phyloP scores from a whole-genome alignment of 2,329 filamentous ascomycete genomes.

The Penicillium corylophilum region DNA sequence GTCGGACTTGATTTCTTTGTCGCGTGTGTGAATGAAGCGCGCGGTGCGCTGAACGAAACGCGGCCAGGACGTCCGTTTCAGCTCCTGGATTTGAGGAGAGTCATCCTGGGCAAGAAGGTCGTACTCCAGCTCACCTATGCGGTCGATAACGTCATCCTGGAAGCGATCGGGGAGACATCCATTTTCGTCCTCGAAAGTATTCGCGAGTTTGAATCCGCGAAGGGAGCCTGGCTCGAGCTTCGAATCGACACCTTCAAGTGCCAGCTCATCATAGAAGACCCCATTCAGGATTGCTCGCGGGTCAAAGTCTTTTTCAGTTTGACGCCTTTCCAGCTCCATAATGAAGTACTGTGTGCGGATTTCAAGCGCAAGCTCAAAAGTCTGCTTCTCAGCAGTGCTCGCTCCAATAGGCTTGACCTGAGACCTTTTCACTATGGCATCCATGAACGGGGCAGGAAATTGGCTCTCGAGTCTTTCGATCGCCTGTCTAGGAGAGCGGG shows the following conservation, averaged over 20 bases:
- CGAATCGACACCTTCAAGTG: conserved; percentile 16
- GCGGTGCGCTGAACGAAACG: conserved; percentile 47
- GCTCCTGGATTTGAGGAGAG: conserved; percentile 42
- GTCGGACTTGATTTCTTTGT: conserved; percentile 45
- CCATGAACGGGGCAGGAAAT: conserved; percentile 38
- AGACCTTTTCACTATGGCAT: conserved; percentile 21
- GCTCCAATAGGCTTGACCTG: conserved; percentile 28
- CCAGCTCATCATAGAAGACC: conserved; percentile 41
- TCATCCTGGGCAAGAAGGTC: conserved; percentile 40
- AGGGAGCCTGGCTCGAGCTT: conserved; percentile 14
- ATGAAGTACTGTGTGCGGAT: conserved; percentile 58
- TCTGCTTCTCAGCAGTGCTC: conserved; percentile 42
- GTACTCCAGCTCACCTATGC: conserved; percentile 41
- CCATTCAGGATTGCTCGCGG: conserved; percentile 40
- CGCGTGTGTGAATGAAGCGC: conserved; percentile 48
- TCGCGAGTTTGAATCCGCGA: conserved; percentile 27
- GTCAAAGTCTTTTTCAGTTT: conserved; percentile 35
- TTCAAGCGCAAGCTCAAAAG: conserved; percentile 52
- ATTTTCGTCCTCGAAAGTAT: conserved; percentile 39
- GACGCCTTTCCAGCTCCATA: conserved; percentile 37
- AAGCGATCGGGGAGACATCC: conserved; percentile 39
- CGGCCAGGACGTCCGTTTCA: conserved; percentile 52
- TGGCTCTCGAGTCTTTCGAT: conserved; percentile 33
- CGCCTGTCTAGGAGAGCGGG: conserved; percentile 16
- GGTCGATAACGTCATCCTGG: conserved; percentile 35